Evolutionary conservation across 1,284 basidiomycete species (phyloP), one percentile per base, ranked within the genome.

Genomic region (Sporisorium scitamineum): DNA sequence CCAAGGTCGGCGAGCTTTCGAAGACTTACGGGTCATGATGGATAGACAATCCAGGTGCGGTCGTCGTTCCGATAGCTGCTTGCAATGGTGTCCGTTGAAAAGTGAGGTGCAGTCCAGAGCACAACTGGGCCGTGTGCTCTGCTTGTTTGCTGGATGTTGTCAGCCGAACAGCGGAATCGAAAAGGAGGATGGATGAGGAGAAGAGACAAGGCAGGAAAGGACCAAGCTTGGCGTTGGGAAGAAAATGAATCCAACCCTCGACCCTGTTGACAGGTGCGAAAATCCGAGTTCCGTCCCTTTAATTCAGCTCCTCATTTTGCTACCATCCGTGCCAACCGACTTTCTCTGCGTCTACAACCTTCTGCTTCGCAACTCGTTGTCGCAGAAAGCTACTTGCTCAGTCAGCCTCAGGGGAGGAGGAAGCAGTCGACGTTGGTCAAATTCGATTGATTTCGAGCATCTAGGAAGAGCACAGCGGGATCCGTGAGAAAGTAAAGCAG

Each of bases 1-100:
- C 9, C 27, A 18, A 18, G 44, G 2, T n/a, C 9, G 27, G 27
- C 2, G 13, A 10, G 47, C 47, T 29, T n/a, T 18, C 6, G 5
- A 18, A 4, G 14, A 50, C 48, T 50, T 18, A 50, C 48, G 48
- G 1, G 48, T 50, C 48, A 50, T 50, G 48, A 20, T 50, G 48
- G 13, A 18, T 48, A 18, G 29, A 26, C 13, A 14, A 34, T 34
- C 11, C 34, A 13, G 14, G 9, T 8, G 32, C 11, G 5, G 4
- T 18, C 37, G 37, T 39, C 18, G 37, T 13, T 39, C 37, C 37
- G 16, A 39, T n/a, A 13, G 20, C 10, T 29, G 22, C 0, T 4
- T 31, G 47, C 6, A n/a, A 31, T 29, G 47, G 9, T 20, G 48
- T 32, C 48, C 39, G 10, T 13, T 31, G 27, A 6, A 48, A n/a